Evolutionary conservation across 139 green algal genomes (phyloP).

Genomic region (Helicosporidium sp.): DNA sequence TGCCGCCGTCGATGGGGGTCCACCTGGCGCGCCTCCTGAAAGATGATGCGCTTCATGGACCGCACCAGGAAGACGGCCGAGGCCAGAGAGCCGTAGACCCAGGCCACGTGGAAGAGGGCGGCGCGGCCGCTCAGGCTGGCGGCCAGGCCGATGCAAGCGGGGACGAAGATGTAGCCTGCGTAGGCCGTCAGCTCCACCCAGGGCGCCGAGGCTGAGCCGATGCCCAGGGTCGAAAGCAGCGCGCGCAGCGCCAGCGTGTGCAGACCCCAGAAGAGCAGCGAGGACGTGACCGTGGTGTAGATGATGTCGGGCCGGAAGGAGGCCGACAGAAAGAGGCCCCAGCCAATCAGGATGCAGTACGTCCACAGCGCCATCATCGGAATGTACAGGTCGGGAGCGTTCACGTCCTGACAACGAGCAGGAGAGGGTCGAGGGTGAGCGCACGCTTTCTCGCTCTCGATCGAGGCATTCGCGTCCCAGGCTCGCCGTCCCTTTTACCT

Average conservation of each 20-base stretch:
- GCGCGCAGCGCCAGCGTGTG: conserved; percentile 42
- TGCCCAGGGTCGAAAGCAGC: conserved; percentile 42
- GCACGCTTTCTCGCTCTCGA: too few relatives aligned
- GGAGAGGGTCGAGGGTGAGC: too few relatives aligned
- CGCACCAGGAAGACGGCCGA: conserved; percentile 76
- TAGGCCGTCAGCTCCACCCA: conserved; percentile 70
- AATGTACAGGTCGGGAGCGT: conserved; percentile 92
- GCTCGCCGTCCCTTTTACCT: too few relatives aligned
- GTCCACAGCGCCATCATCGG: conserved; percentile 67
- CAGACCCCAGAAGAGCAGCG: conserved; percentile 37
- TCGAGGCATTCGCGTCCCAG: too few relatives aligned
- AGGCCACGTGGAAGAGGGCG: conserved; percentile 37
- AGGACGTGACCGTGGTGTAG: conserved; percentile 37
- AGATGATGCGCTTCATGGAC: conserved; percentile 79
- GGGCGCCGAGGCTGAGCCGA: conserved; percentile 37
- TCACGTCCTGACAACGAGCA: conserved; percentile 68
- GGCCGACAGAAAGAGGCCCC: conserved; percentile 7
- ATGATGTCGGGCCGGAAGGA: conserved; percentile 51
- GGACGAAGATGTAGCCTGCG: conserved; percentile 60
- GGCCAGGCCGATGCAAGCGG: conserved; percentile 20
- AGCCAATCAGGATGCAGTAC: conserved; percentile 52
- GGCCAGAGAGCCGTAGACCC: conserved; percentile 53
- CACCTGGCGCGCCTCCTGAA: conserved; percentile 16
- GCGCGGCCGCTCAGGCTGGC: conserved; percentile 4
- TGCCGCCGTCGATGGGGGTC: conserved; percentile 29